Base-by-base conservation (phyloP, 768 basidiomycete species). In the Hemileccinum impolitum region DNA sequence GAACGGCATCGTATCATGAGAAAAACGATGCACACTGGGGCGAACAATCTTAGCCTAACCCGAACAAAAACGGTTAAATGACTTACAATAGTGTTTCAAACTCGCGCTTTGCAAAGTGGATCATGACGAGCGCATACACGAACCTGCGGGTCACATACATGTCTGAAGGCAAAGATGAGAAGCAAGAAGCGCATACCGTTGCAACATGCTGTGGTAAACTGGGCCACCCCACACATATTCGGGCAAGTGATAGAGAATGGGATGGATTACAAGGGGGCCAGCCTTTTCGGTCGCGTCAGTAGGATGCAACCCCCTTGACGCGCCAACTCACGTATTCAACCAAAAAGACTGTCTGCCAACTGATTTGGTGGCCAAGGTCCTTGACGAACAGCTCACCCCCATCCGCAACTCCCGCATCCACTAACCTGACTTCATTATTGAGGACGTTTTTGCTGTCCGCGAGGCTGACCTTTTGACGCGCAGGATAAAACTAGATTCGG, bases 51-150 rank as follows among this genome's bases (percentile, higher is more conserved):
- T 41, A 54, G 39, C 25, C 4, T 19, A 13, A 40, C 15, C 21
- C 12, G 25, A 18, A 21, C 50, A 26, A 23, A 37, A 15, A 37
- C 3, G 14, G 13, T 23, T 3, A 30, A 30, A 54, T 26, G n/a
- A 66, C 85, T 48, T 47, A 89, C 90, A 93, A 95, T 4, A 94
- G 49, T 3, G 96, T 94, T 70, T 99, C 96, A 17, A 91, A 67
- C 62, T 95, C 92, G 45, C 96, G 86, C 70, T 99, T 99, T 39
- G 80, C 52, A 70, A 94, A 98, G 65, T 99, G 96, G 14, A 86
- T 61, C 69, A 96, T 75, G 31, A 92, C 82, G 56, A 96, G 77
- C 3, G 71, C 78, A 57, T 81, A 90, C 5, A 84, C 81, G 52
- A 82, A 82, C 60, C 88, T 82, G 54, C 23, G 7, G 69, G 30